phyloP scores from a whole-genome alignment of 1,284 basidiomycete genomes.

The Pterulicium gracile region DNA sequence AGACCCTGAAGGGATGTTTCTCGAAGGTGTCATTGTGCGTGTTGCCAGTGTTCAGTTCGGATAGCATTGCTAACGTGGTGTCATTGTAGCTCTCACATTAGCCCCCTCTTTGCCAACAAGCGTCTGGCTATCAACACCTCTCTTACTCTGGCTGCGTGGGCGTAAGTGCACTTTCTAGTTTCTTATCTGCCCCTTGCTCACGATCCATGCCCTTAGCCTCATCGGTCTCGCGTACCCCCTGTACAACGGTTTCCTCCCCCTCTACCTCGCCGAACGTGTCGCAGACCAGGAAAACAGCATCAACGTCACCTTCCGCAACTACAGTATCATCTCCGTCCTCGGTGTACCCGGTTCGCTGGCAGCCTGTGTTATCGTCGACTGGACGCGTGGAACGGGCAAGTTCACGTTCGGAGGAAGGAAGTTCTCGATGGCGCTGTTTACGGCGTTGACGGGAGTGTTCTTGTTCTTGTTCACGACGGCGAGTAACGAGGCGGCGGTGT shows the following conservation, averaged over 20 bases:
- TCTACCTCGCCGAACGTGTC: constrained; percentile 36
- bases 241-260: constrained; percentile 40
- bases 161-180: constrained; percentile 19
- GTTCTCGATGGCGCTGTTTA: constrained; percentile 38
- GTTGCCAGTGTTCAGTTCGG: not conserved
- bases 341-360: constrained; percentile 50
- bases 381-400: constrained; percentile 22
- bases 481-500: constrained; percentile 29
- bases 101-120: constrained; percentile 38
- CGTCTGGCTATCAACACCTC: constrained; percentile 40
- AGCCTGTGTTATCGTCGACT: constrained; percentile 44
- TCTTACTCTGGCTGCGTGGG: constrained; percentile 44
- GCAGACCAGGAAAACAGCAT: constrained; percentile 19
- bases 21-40: constrained; percentile 30
- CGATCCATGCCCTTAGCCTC: constrained; percentile 17
- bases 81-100: constrained; percentile 29
- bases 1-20: constrained; percentile 27
- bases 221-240: constrained; percentile 55
- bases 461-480: constrained; percentile 54
- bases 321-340: constrained; percentile 34
- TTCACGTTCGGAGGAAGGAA: constrained; percentile 36
- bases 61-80: no score
- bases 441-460: constrained; percentile 42
- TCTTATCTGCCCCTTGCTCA: no score
- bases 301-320: constrained; percentile 33